Conservation (phyloP, 352 stramenopile species). For the Thalassiosira livingstoniorum region DNA sequence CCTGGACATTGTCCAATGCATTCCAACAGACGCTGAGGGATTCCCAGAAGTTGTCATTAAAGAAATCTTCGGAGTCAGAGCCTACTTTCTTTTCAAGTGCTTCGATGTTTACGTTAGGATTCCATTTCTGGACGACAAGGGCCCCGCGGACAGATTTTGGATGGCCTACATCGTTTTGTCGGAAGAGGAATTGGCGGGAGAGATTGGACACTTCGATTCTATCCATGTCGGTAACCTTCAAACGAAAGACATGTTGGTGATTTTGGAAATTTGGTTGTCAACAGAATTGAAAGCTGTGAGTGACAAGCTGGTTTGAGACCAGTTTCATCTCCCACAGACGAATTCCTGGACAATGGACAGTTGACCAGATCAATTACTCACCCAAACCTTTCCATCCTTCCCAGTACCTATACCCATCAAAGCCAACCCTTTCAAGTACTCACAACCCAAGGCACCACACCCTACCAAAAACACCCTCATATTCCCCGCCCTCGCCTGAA, state of each 20-base stretch:
- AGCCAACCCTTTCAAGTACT: constrained; percentile 99
- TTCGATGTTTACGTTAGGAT: constrained; percentile 89
- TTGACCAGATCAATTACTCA: too few relatives aligned
- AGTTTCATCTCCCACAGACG: too few relatives aligned
- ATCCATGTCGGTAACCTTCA: constrained; percentile 95
- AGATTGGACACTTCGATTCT: constrained; percentile 98
- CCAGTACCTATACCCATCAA: constrained; percentile 93
- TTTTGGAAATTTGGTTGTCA: too few relatives aligned
- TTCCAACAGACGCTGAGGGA: constrained; percentile 94
- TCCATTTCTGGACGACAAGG: constrained; percentile 93
- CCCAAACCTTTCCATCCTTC: constrained; percentile 89
- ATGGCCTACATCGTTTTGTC: constrained; percentile 94
- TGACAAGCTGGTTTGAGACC: too few relatives aligned
- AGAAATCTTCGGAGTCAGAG: constrained; percentile 93
- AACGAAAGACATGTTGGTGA: too few relatives aligned
- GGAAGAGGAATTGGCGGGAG: constrained; percentile 98
- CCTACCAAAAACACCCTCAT: constrained; percentile 95
- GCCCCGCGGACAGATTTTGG: constrained; percentile 92
- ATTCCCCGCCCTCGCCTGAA: constrained; percentile 87
- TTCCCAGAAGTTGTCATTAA: constrained; percentile 97
- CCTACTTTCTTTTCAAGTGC: constrained; percentile 80
- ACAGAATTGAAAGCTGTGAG: too few relatives aligned
- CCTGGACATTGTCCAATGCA: constrained; percentile 97
- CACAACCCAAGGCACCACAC: constrained; percentile 95
- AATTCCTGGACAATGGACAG: too few relatives aligned